Percentiles rank a stretch among this genome's conserved stretches.
These are phyloP conservation scores for Singerocomus inundabilis DNA, from an alignment of 1,284 basidiomycete species.

Conservation along the genomic window DNA sequence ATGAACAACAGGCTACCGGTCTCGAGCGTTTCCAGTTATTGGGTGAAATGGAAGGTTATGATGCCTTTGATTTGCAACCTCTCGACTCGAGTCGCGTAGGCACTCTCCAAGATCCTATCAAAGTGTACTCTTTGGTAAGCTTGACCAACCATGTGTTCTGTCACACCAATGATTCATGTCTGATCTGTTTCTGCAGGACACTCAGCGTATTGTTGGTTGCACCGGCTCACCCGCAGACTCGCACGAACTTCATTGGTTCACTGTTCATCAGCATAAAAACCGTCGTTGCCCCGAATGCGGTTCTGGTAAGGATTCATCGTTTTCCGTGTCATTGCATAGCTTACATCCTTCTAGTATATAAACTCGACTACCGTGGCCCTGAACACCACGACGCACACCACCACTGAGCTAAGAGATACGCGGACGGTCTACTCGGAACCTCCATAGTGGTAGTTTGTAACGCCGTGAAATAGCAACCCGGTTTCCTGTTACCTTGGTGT, in stretches of 20 bases:
- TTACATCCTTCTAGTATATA: constrained; percentile 44
- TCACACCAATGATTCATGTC: neutral
- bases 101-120: constrained; percentile 85
- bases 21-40: constrained; percentile 93
- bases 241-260: constrained; percentile 87
- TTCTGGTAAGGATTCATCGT: constrained; percentile 55
- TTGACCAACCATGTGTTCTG: neutral
- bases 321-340: constrained; percentile 3
- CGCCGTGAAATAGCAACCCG: constrained; percentile 1
- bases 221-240: constrained; percentile 91
- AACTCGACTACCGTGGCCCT: constrained; percentile 56
- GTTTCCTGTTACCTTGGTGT: neutral
- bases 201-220: constrained; percentile 84
- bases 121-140: constrained; percentile 85
- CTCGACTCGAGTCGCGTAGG: constrained; percentile 86
- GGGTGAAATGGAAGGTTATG: constrained; percentile 84
- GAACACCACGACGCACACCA: constrained; percentile 44
- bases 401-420: constrained; percentile 27
- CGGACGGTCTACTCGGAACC: constrained; percentile 14
- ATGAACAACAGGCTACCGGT: constrained; percentile 92
- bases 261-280: constrained; percentile 61
- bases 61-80: constrained; percentile 89
- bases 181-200: constrained; percentile 50
- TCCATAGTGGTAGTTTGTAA: constrained; percentile 21
- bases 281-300: constrained; percentile 90